phyloP scores from a whole-genome alignment of 371 early-diverging fungal genomes.

The Chytridium lagenaria region DNA sequence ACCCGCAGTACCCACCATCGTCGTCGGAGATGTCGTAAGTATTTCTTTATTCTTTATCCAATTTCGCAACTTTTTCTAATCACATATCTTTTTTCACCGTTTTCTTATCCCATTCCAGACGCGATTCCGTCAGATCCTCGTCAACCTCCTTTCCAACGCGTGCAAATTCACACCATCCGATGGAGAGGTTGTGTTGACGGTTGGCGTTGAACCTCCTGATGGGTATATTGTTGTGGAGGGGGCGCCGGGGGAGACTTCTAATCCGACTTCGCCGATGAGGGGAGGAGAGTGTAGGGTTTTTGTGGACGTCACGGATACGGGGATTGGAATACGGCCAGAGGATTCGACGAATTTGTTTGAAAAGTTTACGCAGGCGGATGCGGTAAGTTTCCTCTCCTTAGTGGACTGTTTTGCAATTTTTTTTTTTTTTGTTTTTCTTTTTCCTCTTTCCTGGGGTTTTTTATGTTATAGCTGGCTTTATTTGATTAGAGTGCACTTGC shows the following conservation, averaged over 20 bases:
- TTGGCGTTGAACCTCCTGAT: background rate
- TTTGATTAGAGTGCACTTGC: no score
- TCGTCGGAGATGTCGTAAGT: conserved; percentile 11
- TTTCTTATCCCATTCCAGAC: no score
- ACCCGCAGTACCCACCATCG: background rate
- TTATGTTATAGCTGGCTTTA: no score
- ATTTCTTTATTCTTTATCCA: no score
- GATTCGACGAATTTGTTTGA: conserved; percentile 59
- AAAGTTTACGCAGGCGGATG: conserved; percentile 59
- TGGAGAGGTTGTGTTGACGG: background rate
- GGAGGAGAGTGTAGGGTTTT: background rate
- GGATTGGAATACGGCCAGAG: conserved; percentile 62
- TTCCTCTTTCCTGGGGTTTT: no score
- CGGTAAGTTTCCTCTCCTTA: conserved; percentile 19
- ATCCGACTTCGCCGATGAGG: background rate
- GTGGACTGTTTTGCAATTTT: background rate
- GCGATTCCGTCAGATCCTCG: conserved; percentile 26
- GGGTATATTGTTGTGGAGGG: background rate
- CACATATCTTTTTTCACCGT: no score
- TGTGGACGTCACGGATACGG: conserved; percentile 62
- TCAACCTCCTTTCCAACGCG: conserved; percentile 27
- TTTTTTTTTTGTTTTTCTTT: no score
- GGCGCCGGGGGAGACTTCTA: background rate
- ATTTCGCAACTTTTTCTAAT: no score
- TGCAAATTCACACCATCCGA: conserved; percentile 24